These are phyloP conservation scores for Schizophyllum amplum DNA, from an alignment of 1,284 basidiomycete species.

Conservation along the genomic window DNA sequence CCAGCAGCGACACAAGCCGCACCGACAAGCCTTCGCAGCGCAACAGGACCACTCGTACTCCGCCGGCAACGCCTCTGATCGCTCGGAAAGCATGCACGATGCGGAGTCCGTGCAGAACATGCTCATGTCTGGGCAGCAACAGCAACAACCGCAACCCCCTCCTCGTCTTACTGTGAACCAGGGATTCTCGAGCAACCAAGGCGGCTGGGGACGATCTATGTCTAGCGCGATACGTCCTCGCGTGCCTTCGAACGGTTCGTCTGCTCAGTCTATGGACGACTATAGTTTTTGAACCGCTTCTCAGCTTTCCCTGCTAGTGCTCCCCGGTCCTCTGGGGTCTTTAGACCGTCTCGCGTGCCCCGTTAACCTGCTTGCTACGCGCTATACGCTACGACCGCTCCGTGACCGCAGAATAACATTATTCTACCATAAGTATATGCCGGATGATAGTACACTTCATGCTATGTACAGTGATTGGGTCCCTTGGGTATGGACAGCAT, in stretches of 20 bases:
- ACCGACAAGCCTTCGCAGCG: conserved; percentile 40
- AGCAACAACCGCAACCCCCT: neutral
- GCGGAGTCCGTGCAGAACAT: conserved; percentile 43
- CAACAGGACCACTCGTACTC: conserved; percentile 29
- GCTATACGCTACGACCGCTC: conserved; percentile 8
- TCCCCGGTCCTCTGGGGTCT: conserved; percentile 6
- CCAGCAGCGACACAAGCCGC: conserved; percentile 26
- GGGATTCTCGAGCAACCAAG: conserved; percentile 18
- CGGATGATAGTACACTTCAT: neutral
- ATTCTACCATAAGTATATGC: neutral
- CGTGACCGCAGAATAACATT: conserved; percentile 12
- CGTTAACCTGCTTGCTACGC: neutral
- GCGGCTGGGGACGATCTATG: conserved; percentile 1
- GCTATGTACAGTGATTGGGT: neutral
- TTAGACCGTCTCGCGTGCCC: conserved; percentile 13
- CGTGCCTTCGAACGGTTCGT: conserved; percentile 6
- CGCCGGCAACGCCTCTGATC: conserved; percentile 45
- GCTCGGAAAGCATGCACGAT: conserved; percentile 56
- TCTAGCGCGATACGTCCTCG: conserved; percentile 9
- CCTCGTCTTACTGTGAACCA: conserved; percentile 16
- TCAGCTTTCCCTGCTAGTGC: conserved; percentile 10
- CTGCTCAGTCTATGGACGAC: neutral
- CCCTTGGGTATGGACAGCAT: neutral
- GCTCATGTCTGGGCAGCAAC: conserved; percentile 23
- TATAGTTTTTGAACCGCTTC: neutral